Conservation (phyloP, 225 moss, liverwort and hornwort genomes). For the Bryum argenteum region DNA sequence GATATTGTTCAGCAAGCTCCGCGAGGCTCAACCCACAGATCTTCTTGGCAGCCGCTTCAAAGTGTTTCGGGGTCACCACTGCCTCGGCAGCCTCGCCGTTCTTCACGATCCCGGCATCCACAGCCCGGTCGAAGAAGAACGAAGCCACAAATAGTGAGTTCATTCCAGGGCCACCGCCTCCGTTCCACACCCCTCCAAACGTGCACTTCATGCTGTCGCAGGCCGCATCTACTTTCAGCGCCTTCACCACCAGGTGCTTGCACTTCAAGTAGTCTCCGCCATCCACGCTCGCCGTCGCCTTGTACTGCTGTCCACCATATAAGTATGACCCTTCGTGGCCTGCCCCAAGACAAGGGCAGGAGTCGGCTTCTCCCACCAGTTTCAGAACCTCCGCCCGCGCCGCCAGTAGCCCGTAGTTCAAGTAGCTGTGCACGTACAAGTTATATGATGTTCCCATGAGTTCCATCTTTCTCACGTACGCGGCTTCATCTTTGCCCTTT, state of each 20-base stretch:
- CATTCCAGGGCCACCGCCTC: slow-evolving; percentile 81
- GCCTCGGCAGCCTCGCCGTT: slow-evolving; percentile 62
- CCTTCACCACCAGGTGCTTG: slow-evolving; percentile 56
- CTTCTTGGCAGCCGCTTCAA: slow-evolving; percentile 63
- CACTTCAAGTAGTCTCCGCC: slow-evolving; percentile 71
- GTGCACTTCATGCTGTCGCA: slow-evolving; percentile 85
- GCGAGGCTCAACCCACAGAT: slow-evolving; percentile 62
- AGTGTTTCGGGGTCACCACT: slow-evolving; percentile 62
- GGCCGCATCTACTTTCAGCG: slow-evolving; percentile 58
- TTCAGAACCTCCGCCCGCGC: slow-evolving; percentile 77
- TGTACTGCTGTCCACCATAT: slow-evolving; percentile 61
- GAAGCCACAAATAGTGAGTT: slow-evolving; percentile 87
- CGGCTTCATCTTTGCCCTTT: slow-evolving; percentile 40
- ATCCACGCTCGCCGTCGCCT: slow-evolving; percentile 41
- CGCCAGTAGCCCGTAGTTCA: slow-evolving; percentile 88
- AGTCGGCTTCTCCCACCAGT: slow-evolving; percentile 51
- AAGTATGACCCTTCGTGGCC: slow-evolving; percentile 67
- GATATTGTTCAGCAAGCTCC: slow-evolving; percentile 46
- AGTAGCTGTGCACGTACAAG: slow-evolving; percentile 88
- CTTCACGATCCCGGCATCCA: slow-evolving; percentile 75
- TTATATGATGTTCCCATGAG: slow-evolving; percentile 74
- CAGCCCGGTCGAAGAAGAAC: slow-evolving; percentile 82
- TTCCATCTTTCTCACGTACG: slow-evolving; percentile 64
- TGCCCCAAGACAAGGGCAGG: slow-evolving; percentile 70
- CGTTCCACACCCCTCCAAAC: slow-evolving; percentile 94